Evolutionary conservation across 2,329 filamentous ascomycete genomes (phyloP), one percentile per base, ranked within the genome.

Genomic region (Xylaria sp.): DNA sequence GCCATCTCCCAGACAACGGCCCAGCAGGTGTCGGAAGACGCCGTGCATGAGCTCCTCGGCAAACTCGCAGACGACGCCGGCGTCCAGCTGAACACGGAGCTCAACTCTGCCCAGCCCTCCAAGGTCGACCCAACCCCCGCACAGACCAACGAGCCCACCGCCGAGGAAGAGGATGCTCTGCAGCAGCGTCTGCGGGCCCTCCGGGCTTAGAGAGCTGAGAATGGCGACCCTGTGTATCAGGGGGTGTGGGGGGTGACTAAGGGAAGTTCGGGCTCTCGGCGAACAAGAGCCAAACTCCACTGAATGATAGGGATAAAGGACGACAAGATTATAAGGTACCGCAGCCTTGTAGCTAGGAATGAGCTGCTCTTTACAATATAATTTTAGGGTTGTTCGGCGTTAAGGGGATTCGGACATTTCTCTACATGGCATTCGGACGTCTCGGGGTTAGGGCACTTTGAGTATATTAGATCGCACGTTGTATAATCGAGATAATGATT

Each of bases 61-160:
- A 92, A 97, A 81, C 88, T 96, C 51, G 93, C 93, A 70, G 94
- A 97, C 79, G 93, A 97, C 79, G 93, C 92, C 9, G 94, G 94
- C 62, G 88, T 97, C 61, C 92, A 96, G 80, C 84, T 97, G 69
- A 89, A 89, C 73, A 87, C 91, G 78, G 92, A 96, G 81, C 89
- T 97, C 71, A 86, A 82, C 75, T 79, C 83, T 65, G 85, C 86
- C 2, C 85, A 84, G 48, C 84, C 87, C 24, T 84, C 85, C 71
- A 86, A 84, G 75, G 84, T 85, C 30, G 89, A 90, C 55, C 87
- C 90, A 7, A 81, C 79, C 17, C 71, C 69, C 12, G 71, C 72
- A 12, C 82, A 85, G 76, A 82, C 86, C 19, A 85, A 85, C 67
- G 91, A 92, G 70, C 91, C 91, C 2, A 92, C 90, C 2, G 89